Conservation (phyloP, 2,329 filamentous ascomycete genomes). For the Fusarium sp. region DNA sequence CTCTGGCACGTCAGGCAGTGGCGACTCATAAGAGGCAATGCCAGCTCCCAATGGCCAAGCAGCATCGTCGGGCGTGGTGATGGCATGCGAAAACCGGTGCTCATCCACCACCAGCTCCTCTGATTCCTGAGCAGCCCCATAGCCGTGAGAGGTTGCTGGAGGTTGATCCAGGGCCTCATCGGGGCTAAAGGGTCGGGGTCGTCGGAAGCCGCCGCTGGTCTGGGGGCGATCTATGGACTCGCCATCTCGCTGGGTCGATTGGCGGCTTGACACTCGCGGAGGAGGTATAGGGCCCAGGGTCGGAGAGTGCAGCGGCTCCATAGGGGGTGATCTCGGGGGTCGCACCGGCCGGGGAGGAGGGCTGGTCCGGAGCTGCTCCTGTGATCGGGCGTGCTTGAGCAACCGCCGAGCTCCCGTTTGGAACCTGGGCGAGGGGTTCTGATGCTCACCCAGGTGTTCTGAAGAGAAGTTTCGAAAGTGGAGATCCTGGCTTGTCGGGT, state of each 20-base stretch:
- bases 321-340: slow-evolving; percentile 50
- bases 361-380: slow-evolving; percentile 61
- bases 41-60: slow-evolving; percentile 55
- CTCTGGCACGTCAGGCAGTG: slow-evolving; percentile 71
- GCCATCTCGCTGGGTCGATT: slow-evolving; percentile 59
- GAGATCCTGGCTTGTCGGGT: slow-evolving; percentile 50
- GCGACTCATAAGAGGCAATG: slow-evolving; percentile 52
- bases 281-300: slow-evolving; percentile 60
- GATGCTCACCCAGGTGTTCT: slow-evolving; percentile 31
- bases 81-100: slow-evolving; percentile 51
- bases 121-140: slow-evolving; percentile 15
- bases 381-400: slow-evolving; percentile 60
- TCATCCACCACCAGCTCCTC: slow-evolving; percentile 24
- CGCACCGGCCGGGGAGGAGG: slow-evolving; percentile 64
- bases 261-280: slow-evolving; percentile 67
- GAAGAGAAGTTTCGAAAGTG: slow-evolving; percentile 62
- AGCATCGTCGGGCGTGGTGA: slow-evolving; percentile 56
- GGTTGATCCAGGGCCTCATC: slow-evolving; percentile 37
- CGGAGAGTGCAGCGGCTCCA: slow-evolving; percentile 41
- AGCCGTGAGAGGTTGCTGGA: slow-evolving; percentile 27
- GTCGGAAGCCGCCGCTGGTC: slow-evolving; percentile 59
- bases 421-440: slow-evolving; percentile 29
- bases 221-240: slow-evolving; percentile 59
- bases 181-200: slow-evolving; percentile 57
- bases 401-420: slow-evolving; percentile 49